These are phyloP conservation scores for Bipolaris gigantea DNA, from an alignment of 2,329 filamentous ascomycete genomes.

Conservation along the genomic window DNA sequence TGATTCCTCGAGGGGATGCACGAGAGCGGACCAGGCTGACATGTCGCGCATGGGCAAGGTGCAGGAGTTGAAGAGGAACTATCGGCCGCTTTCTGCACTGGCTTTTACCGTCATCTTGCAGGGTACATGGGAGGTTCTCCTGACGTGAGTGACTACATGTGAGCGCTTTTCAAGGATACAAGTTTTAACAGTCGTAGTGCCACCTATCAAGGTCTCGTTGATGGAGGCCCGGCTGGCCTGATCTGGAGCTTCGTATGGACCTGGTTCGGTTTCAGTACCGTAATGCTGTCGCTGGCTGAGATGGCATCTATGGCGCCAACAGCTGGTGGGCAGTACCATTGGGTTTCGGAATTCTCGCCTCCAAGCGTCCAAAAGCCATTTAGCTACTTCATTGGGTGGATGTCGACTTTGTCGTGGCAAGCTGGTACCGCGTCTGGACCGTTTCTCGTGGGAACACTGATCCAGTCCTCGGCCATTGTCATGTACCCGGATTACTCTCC, in stretches of 20 bases:
- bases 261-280: conserved; percentile 37
- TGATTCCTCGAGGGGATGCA: conserved; percentile 31
- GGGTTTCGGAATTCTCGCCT: conserved; percentile 41
- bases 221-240: conserved; percentile 38
- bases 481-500: conserved; percentile 49
- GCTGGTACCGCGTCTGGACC: conserved; percentile 53
- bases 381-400: conserved; percentile 49
- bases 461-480: conserved; percentile 49
- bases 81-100: conserved; percentile 36
- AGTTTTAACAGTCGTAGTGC: conserved; percentile 22
- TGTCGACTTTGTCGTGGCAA: conserved; percentile 55
- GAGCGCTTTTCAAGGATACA: neutral
- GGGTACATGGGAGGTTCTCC: conserved; percentile 40
- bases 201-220: conserved; percentile 33
- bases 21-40: conserved; percentile 32
- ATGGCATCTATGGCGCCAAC: conserved; percentile 44
- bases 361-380: conserved; percentile 31
- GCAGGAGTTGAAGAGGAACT: conserved; percentile 40
- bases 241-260: conserved; percentile 44
- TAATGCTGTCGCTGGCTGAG: conserved; percentile 39
- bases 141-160: conserved; percentile 26
- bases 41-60: conserved; percentile 42
- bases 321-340: conserved; percentile 42
- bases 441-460: conserved; percentile 53
- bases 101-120: conserved; percentile 41